These are phyloP conservation scores for Teratosphaeria pseudoeucalypti DNA, from an alignment of 2,329 filamentous ascomycete species.

Conservation along the genomic window DNA sequence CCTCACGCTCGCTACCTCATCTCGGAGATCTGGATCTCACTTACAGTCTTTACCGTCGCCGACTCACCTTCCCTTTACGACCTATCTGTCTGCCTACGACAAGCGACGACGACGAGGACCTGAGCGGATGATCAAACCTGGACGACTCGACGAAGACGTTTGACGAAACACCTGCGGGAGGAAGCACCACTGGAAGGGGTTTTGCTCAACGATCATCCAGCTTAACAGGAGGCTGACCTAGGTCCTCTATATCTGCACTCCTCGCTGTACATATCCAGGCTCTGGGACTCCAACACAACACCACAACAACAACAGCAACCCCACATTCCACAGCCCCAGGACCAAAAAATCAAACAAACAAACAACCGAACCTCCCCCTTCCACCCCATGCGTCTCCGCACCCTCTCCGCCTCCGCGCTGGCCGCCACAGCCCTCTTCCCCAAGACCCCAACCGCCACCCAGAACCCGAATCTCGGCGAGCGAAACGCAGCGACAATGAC, in stretches of 20 bases:
- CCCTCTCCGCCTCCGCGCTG: conserved; percentile 3
- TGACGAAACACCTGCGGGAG: too few species aligned
- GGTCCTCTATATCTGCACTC: too few species aligned
- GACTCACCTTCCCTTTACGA: too few species aligned
- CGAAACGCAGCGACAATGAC: not conserved
- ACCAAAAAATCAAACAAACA: not conserved
- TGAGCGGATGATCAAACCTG: not conserved
- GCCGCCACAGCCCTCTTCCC: conserved; percentile 1
- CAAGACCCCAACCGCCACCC: not conserved
- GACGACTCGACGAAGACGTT: not conserved
- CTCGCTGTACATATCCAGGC: too few species aligned
- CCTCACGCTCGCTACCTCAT: not conserved
- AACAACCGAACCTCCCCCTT: not conserved
- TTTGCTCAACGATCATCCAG: not conserved
- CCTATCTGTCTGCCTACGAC: not conserved
- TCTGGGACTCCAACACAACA: too few species aligned
- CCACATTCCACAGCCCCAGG: not conserved
- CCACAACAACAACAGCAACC: too few species aligned
- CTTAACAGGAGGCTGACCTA: too few species aligned
- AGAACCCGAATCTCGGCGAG: not conserved
- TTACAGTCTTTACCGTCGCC: not conserved
- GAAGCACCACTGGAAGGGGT: too few species aligned
- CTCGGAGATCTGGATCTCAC: not conserved
- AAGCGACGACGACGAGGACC: not conserved
- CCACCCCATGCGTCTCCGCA: conserved; percentile 4